These are phyloP conservation scores for Barnettozyma salicaria DNA, from an alignment of 805 yeast genomes.

Conservation along the genomic window DNA sequence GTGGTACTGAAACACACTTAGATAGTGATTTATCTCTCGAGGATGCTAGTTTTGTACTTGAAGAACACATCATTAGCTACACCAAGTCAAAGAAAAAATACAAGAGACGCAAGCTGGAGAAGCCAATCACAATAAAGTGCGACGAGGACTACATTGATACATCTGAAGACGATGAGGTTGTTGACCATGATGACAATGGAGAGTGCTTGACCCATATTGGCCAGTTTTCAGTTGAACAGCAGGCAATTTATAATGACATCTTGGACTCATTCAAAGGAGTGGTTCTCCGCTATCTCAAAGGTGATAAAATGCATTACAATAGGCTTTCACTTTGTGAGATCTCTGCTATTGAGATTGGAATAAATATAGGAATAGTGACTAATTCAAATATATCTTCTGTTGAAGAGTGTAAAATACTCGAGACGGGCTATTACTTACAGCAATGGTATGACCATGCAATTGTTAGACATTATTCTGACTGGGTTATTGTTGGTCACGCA, in stretches of 20 bases:
- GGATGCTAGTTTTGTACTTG: too few relatives aligned
- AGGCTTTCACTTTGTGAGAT: slow-evolving; percentile 7
- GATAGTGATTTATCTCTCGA: too few relatives aligned
- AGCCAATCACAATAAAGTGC: too few relatives aligned
- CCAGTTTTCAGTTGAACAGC: too few relatives aligned
- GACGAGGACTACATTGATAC: too few relatives aligned
- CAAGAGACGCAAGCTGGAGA: too few relatives aligned
- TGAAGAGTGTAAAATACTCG: slow-evolving; percentile 7
- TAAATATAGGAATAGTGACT: slow-evolving; percentile 9
- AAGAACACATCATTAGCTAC: too few relatives aligned
- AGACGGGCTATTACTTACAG: slow-evolving; percentile 1
- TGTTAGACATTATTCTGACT: slow-evolving; percentile 4
- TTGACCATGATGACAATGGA: background rate
- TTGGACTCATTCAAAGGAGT: slow-evolving; percentile 1
- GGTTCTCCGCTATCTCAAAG: background rate
- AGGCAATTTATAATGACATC: slow-evolving; percentile 6
- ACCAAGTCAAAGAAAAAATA: too few relatives aligned
- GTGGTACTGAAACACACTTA: too few relatives aligned
- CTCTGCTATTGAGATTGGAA: slow-evolving; percentile 11
- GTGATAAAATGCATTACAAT: slow-evolving; percentile 1
- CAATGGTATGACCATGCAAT: slow-evolving; percentile 11
- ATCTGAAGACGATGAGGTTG: too few relatives aligned
- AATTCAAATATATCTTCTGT: slow-evolving; percentile 2
- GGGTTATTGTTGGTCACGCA: slow-evolving; percentile 16
- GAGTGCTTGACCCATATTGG: too few relatives aligned